Base-by-base conservation (phyloP, 225 moss, liverwort and hornwort species). In the Takakia lepidozioides region DNA sequence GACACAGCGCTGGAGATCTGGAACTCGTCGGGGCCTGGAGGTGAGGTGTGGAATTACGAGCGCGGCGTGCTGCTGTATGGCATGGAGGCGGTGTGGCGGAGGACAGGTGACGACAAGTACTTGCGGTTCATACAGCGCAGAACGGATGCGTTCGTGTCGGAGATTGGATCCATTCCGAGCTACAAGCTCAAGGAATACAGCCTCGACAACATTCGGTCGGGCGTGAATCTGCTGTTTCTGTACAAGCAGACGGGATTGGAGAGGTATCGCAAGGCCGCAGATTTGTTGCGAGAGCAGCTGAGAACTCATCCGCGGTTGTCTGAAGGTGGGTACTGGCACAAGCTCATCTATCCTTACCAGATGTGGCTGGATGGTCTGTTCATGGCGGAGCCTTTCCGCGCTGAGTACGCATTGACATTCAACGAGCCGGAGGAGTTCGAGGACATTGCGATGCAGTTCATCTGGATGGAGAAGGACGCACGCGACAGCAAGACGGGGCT, bases 281-380 rank as follows among this genome's bases (percentile, higher is more conserved):
- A 25, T 0, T 39, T 51, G 0, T 50, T 87, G 4, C 80, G 75
- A 0, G n/a, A 68, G 8, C 83, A 87, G 60, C 69, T 87, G 8
- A 46, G 37, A 19, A 24, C 54, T 17, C 87, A 87, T 16, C 87
- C 83, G n/a, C 70, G 83, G 49, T 53, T 37, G 2, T 38, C 69
- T 1, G 87, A 80, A 30, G 76, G 76, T 16, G 87, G 83, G 0
- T 87, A 70, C 64, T 87, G 87, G 87, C 87, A 87, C 66, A 87
- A 87, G 55, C 36, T 61, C 14, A 1, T 79, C 0, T 83, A 83
- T 58, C 86, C 86, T 0, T 66, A 61, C 37, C 86, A 87, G 37
- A 87, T 83, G 87, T 87, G 87, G 87, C 70, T 87, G 0, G 87
- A 87, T 17, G 87, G 87, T 19, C 25, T 77, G 19, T 87, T 76